Evolutionary conservation across 192 early-diverging fungal species (phyloP).

Genomic region (Podochytrium sp.): DNA sequence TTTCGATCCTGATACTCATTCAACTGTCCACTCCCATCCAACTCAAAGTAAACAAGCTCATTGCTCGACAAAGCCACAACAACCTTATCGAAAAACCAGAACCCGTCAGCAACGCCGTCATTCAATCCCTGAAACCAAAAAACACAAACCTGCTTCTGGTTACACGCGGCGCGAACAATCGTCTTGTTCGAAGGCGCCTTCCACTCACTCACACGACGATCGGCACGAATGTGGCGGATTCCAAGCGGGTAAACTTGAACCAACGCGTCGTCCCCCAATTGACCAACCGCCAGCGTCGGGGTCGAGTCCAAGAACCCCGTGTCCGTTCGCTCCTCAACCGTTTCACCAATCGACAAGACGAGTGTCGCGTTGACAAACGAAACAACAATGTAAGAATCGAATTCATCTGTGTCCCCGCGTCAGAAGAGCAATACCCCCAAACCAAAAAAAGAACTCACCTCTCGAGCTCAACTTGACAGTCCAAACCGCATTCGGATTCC

Average conservation of each 20-base stretch:
- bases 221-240: conserved; percentile 85
- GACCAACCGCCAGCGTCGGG: conserved; percentile 83
- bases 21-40: conserved; percentile 79
- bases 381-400: conserved; percentile 88
- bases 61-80: conserved; percentile 82
- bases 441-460: conserved; percentile 5
- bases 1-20: conserved; percentile 86
- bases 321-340: conserved; percentile 89
- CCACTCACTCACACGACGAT: conserved; percentile 94
- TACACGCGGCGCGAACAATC: conserved; percentile 81
- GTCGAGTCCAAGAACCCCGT: conserved; percentile 84
- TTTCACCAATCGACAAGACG: conserved; percentile 90
- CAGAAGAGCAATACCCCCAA: background rate
- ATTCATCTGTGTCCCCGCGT: conserved; percentile 47
- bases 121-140: background rate
- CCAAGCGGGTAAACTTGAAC: conserved; percentile 82
- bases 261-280: conserved; percentile 83
- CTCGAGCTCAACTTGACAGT: conserved; percentile 51
- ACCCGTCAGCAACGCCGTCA: background rate
- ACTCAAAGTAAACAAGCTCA: conserved; percentile 91
- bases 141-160: conserved; percentile 62
- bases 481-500: conserved; percentile 93
- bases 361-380: conserved; percentile 92
- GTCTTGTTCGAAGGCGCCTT: conserved; percentile 74
- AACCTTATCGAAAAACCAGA: conserved; percentile 46